Percentiles rank a stretch among this genome's conserved stretches.
Evolutionary conservation across 257 asterid genomes (phyloP).

Genomic region (Petunia secreta): DNA sequence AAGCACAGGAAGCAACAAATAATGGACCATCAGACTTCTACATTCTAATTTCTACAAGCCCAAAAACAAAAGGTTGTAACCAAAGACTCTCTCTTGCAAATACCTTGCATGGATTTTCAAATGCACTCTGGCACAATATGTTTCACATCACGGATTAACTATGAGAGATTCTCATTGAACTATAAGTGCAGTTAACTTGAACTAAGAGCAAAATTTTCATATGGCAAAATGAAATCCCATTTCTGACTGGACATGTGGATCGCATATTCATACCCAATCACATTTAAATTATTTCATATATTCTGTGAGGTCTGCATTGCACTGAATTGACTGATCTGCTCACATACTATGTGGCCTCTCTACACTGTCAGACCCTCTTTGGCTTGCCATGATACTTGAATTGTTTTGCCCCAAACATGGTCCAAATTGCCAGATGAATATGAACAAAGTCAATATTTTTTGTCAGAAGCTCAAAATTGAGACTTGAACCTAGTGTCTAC

Average conservation of each 20-base stretch:
- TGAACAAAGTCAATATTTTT: slow-evolving; percentile 14
- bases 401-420: slow-evolving; percentile 10
- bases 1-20: slow-evolving; percentile 9
- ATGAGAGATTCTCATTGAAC: slow-evolving; percentile 2
- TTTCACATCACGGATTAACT: slow-evolving; percentile 5
- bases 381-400: slow-evolving; percentile 7
- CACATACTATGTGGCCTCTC: slow-evolving; percentile 2
- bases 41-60: background rate
- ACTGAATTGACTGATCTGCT: slow-evolving; percentile 1
- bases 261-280: slow-evolving; percentile 5
- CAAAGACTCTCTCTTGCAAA: slow-evolving; percentile 12
- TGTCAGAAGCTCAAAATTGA: slow-evolving; percentile 4
- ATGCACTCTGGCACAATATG: slow-evolving; percentile 13
- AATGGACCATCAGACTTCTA: slow-evolving; percentile 6
- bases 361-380: slow-evolving; percentile 8
- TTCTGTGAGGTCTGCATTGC: background rate
- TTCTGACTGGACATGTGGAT: background rate
- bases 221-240: background rate
- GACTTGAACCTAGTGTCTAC: background rate
- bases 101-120: background rate
- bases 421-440: background rate
- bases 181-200: slow-evolving; percentile 5
- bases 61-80: background rate
- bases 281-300: background rate
- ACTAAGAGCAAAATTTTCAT: slow-evolving; percentile 9